A percentile compares a stretch with the other conserved stretches of the same genome.
These are phyloP conservation scores for Ceratocystis harringtonii DNA, from an alignment of 2,329 filamentous ascomycete genomes.

Conservation along the genomic window DNA sequence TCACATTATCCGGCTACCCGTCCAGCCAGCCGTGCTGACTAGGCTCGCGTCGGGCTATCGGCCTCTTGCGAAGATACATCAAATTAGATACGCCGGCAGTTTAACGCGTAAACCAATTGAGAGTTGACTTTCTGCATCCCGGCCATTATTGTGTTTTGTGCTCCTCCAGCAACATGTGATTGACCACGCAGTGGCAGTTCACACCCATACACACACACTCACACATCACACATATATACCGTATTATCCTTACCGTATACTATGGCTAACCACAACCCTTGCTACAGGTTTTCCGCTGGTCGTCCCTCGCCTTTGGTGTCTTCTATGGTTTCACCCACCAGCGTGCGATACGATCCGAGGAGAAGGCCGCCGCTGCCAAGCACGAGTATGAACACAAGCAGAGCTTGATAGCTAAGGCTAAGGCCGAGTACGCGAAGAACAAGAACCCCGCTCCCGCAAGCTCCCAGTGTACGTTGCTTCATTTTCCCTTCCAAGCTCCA, in stretches of 20 bases:
- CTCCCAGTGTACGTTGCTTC: constrained; percentile 21
- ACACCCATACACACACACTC: neutral
- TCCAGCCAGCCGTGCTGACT: neutral
- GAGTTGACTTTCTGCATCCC: neutral
- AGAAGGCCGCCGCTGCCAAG: constrained; percentile 56
- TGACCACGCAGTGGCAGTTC: neutral
- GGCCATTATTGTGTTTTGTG: neutral
- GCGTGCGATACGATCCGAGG: constrained; percentile 55
- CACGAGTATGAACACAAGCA: constrained; percentile 84
- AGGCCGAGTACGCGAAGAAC: constrained; percentile 69
- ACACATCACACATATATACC: neutral
- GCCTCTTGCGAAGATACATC: neutral
- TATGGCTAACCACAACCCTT: constrained; percentile 10
- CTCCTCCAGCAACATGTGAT: neutral
- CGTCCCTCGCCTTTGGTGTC: constrained; percentile 77
- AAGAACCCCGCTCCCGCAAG: constrained; percentile 39
- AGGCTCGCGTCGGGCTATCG: neutral
- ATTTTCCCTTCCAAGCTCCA: neutral
- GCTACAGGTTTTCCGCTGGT: constrained; percentile 85
- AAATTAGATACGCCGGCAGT: neutral
- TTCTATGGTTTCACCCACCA: constrained; percentile 96
- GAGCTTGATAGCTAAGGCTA: constrained; percentile 81
- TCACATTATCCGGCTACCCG: neutral
- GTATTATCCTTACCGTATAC: neutral
- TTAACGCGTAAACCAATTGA: neutral